Conservation (phyloP, 805 yeast genomes). For the Candida coquimbonensis region DNA sequence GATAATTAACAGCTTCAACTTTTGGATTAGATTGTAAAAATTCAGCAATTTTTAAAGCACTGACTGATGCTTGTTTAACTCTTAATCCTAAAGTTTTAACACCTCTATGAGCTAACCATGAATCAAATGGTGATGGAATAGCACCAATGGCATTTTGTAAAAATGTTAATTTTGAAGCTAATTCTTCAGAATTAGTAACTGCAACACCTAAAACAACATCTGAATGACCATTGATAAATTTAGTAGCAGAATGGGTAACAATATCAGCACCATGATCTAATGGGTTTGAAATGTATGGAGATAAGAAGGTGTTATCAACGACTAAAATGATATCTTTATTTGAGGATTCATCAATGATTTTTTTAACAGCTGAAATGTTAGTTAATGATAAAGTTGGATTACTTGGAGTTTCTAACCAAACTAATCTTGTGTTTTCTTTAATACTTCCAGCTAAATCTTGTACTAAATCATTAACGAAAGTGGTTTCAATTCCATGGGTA, state of each 20-base stretch:
- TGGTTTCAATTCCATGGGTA: conserved; percentile 66
- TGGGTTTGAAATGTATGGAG: conserved; percentile 85
- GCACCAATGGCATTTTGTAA: conserved; percentile 87
- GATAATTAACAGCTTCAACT: conserved; percentile 72
- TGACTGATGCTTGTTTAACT: conserved; percentile 57
- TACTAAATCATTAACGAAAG: conserved; percentile 60
- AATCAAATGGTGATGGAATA: conserved; percentile 83
- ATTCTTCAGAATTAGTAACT: conserved; percentile 54
- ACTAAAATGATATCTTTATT: conserved; percentile 53
- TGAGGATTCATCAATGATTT: conserved; percentile 42
- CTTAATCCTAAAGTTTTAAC: conserved; percentile 81
- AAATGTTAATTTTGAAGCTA: conserved; percentile 62
- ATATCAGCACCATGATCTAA: conserved; percentile 77
- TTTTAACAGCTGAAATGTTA: conserved; percentile 58
- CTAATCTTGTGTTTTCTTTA: conserved; percentile 59
- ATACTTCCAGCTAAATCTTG: conserved; percentile 50
- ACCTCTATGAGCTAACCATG: conserved; percentile 92
- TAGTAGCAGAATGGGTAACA: conserved; percentile 84
- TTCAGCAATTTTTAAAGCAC: conserved; percentile 67
- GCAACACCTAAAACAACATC: conserved; percentile 86
- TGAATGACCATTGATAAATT: conserved; percentile 87
- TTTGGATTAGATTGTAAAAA: conserved; percentile 42
- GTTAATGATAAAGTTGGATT: conserved; percentile 82
- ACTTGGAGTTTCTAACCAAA: conserved; percentile 87
- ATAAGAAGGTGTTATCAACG: conserved; percentile 84